phyloP scores from a whole-genome alignment of 2,329 filamentous ascomycete species.

The Clonostachys chloroleuca region DNA sequence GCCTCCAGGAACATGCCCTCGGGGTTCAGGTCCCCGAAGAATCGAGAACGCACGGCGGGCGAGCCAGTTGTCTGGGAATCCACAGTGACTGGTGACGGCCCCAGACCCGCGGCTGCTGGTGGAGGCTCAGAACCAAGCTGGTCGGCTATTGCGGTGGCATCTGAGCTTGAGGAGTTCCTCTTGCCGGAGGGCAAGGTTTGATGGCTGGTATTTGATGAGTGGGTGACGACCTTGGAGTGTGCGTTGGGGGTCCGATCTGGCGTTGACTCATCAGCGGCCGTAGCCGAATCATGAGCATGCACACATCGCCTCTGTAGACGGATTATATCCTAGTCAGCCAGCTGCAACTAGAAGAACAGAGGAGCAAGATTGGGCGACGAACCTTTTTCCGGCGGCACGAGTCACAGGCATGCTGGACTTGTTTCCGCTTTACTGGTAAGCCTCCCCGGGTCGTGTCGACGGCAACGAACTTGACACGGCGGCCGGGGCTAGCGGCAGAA shows the following conservation, averaged over 20 bases:
- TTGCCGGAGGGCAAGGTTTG: no score
- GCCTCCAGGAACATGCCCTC: constrained; percentile 56
- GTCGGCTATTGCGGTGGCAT: constrained; percentile 1
- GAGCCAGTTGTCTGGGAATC: constrained; percentile 16
- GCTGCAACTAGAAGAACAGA: background rate
- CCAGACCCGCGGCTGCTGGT: constrained; percentile 3
- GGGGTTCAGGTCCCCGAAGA: constrained; percentile 55
- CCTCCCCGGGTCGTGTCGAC: constrained; percentile 44
- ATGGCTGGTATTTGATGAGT: no score
- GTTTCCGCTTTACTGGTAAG: constrained; percentile 53
- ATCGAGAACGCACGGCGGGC: constrained; percentile 26
- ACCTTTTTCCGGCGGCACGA: constrained; percentile 53
- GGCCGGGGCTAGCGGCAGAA: background rate
- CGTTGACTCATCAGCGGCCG: background rate
- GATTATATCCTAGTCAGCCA: constrained; percentile 1
- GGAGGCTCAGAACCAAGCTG: constrained; percentile 1
- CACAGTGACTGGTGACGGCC: constrained; percentile 3
- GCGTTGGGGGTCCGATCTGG: no score
- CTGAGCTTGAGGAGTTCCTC: background rate
- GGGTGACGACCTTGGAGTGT: no score
- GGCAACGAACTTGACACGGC: constrained; percentile 49
- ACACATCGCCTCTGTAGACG: constrained; percentile 34
- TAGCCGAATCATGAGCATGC: constrained; percentile 26
- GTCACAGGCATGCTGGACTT: constrained; percentile 53
- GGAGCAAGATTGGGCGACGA: background rate